Conservation (phyloP, 2,329 filamentous ascomycete species). For the Clonostachys byssicola region DNA sequence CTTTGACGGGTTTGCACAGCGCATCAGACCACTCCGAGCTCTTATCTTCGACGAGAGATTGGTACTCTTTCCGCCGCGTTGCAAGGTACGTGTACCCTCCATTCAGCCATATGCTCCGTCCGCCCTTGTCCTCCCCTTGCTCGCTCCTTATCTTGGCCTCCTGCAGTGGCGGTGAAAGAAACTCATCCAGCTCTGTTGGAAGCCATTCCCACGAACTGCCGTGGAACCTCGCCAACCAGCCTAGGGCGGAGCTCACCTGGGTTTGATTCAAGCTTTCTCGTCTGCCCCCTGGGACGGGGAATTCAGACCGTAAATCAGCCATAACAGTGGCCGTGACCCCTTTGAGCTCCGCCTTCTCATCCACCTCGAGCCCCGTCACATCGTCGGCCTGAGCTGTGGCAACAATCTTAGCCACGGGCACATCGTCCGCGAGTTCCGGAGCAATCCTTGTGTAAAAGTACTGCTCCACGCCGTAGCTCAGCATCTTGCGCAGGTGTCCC, state of each 20-base stretch:
- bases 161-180: constrained; percentile 51
- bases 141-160: constrained; percentile 31
- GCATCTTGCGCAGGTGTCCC: constrained; percentile 60
- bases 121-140: not conserved
- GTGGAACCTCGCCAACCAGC: constrained; percentile 63
- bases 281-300: constrained; percentile 53
- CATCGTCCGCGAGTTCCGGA: constrained; percentile 32
- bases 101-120: constrained; percentile 50
- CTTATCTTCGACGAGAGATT: constrained; percentile 34
- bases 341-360: constrained; percentile 13
- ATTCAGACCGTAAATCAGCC: constrained; percentile 48
- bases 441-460: constrained; percentile 58
- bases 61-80: constrained; percentile 55
- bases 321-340: constrained; percentile 50
- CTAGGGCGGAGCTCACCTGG: constrained; percentile 49
- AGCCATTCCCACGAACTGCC: constrained; percentile 40
- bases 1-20: constrained; percentile 32
- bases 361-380: constrained; percentile 9
- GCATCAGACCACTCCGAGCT: constrained; percentile 50
- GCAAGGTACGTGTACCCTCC: constrained; percentile 68
- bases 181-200: constrained; percentile 10
- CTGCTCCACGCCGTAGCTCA: constrained; percentile 65
- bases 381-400: constrained; percentile 28
- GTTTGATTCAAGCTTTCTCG: constrained; percentile 34
- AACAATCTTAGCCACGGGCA: constrained; percentile 46